Percentiles rank a stretch among this genome's conserved stretches.
Conservation (phyloP, 1,284 basidiomycete species). For the Leccinum holopus region DNA sequence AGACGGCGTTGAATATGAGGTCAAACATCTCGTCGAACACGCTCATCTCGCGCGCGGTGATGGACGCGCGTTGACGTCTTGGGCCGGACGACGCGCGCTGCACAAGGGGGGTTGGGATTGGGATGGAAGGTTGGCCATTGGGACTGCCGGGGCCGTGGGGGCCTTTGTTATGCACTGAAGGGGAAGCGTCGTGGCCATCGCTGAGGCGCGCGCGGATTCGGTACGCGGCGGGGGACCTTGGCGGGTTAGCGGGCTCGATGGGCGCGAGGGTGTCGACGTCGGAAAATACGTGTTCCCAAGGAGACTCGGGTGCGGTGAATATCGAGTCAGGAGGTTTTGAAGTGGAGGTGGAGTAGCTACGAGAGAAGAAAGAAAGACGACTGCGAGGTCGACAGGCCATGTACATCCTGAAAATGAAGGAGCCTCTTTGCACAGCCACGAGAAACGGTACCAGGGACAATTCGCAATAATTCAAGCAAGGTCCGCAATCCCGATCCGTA, state of each 20-base stretch:
- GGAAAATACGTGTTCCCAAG: conserved; percentile 57
- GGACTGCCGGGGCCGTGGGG: background rate
- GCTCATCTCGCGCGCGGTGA: conserved; percentile 65
- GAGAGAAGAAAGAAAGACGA: conserved; percentile 6
- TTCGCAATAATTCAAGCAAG: too few species aligned
- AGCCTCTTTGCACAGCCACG: background rate
- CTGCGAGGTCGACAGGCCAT: background rate
- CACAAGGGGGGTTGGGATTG: background rate
- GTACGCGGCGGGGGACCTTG: conserved; percentile 11
- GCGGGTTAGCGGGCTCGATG: conserved; percentile 9
- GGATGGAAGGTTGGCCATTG: background rate
- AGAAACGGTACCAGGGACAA: too few species aligned
- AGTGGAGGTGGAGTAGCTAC: background rate
- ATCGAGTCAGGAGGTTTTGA: conserved; percentile 32
- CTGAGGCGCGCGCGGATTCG: conserved; percentile 8
- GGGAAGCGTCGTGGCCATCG: background rate
- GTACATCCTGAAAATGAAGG: background rate
- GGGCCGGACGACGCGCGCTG: conserved; percentile 15
- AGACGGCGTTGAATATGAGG: conserved; percentile 61
- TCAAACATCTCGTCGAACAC: conserved; percentile 73
- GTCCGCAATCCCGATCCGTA: too few species aligned
- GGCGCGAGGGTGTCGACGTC: conserved; percentile 38
- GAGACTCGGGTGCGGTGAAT: conserved; percentile 39
- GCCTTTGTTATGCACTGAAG: background rate
- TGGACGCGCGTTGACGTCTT: conserved; percentile 48